Evolutionary conservation across 2,329 filamentous ascomycete species (phyloP).

Genomic region (Chrysosporium queenslandicum): DNA sequence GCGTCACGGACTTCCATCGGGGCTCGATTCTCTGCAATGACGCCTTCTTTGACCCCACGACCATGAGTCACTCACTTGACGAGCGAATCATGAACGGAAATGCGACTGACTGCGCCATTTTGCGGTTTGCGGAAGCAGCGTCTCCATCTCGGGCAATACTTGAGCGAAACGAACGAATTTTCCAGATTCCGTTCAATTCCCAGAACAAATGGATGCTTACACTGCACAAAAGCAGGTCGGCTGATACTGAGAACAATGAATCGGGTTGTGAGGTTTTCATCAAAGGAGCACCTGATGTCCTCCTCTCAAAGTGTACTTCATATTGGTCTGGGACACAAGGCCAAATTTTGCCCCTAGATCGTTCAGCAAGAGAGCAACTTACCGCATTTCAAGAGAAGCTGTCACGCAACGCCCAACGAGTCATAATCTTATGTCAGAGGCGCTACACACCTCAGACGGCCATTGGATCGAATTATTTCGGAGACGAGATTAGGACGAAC

Average conservation of each 20-base stretch:
- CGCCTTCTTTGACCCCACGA: slow-evolving; percentile 61
- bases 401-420: slow-evolving; percentile 60
- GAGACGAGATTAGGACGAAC: slow-evolving; percentile 39
- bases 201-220: slow-evolving; percentile 77
- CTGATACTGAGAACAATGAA: slow-evolving; percentile 26
- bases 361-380: slow-evolving; percentile 39
- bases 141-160: slow-evolving; percentile 46
- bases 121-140: slow-evolving; percentile 56
- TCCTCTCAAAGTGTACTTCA: slow-evolving; percentile 51
- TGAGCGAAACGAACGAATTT: slow-evolving; percentile 52
- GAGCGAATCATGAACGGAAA: slow-evolving; percentile 62
- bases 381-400: slow-evolving; percentile 56
- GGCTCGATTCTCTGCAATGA: slow-evolving; percentile 63
- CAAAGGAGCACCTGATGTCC: slow-evolving; percentile 67
- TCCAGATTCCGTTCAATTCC: slow-evolving; percentile 66
- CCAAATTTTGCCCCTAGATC: slow-evolving; percentile 43
- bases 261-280: slow-evolving; percentile 38
- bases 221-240: slow-evolving; percentile 33
- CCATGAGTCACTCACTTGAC: slow-evolving; percentile 47
- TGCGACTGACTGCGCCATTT: slow-evolving; percentile 64
- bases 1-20: slow-evolving; percentile 50
- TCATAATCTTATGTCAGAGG: slow-evolving; percentile 58
- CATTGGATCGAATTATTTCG: slow-evolving; percentile 41
- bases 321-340: slow-evolving; percentile 51
- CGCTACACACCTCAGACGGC: slow-evolving; percentile 38